Evolutionary conservation across 768 basidiomycete genomes (phyloP).

Genomic region (Suillus subluteus): DNA sequence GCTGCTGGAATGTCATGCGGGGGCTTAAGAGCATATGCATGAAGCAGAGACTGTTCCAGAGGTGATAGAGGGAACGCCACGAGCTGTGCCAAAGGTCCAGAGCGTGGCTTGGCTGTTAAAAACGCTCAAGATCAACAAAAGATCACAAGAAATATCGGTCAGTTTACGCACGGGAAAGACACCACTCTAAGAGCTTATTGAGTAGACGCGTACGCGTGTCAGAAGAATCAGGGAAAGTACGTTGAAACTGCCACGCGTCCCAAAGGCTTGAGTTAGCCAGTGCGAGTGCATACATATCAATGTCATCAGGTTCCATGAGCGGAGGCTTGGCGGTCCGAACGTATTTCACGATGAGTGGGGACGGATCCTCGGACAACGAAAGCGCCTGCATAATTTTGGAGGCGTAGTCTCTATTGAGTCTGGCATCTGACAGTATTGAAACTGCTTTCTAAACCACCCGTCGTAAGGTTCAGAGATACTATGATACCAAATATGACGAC

Average conservation of each 20-base stretch:
- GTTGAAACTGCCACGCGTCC: conserved; percentile 78
- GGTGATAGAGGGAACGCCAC: conserved; percentile 66
- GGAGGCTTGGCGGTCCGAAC: conserved; percentile 76
- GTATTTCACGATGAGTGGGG: conserved; percentile 69
- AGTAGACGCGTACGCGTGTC: conserved; percentile 58
- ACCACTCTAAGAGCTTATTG: conserved; percentile 66
- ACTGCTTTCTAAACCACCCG: conserved; percentile 59
- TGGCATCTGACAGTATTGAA: conserved; percentile 70
- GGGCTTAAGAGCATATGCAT: conserved; percentile 60
- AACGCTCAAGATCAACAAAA: conserved; percentile 10
- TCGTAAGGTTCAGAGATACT: background rate
- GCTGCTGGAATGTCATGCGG: conserved; percentile 49
- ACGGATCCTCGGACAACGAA: conserved; percentile 43
- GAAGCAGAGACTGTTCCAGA: conserved; percentile 64
- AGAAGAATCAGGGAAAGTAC: conserved; percentile 65
- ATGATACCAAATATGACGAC: conserved; percentile 30
- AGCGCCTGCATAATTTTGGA: conserved; percentile 77
- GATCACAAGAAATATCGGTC: background rate
- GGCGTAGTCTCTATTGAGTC: conserved; percentile 75
- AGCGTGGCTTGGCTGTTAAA: conserved; percentile 58
- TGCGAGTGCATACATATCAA: conserved; percentile 71
- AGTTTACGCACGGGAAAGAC: conserved; percentile 61
- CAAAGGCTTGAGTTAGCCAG: conserved; percentile 64
- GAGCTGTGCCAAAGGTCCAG: conserved; percentile 60
- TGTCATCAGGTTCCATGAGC: conserved; percentile 68